Percentiles rank a stretch among this genome's conserved stretches.
phyloP scores from a whole-genome alignment of 2,329 filamentous ascomycete species.

The Cercospora zeina region DNA sequence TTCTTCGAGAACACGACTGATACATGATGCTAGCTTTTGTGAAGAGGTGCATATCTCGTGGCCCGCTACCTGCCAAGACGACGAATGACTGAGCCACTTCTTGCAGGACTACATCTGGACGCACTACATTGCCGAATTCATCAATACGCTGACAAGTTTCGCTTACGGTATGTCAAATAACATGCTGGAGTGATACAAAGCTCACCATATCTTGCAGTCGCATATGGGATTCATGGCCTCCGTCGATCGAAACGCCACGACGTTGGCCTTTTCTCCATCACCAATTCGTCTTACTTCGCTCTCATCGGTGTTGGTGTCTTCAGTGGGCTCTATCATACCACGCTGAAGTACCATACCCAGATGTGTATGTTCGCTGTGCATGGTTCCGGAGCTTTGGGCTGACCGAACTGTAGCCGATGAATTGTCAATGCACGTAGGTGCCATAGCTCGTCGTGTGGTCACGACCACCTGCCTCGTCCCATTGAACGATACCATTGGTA shows the following conservation, averaged over 20 bases:
- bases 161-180: conserved; percentile 27
- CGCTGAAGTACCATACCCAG: conserved; percentile 35
- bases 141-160: conserved; percentile 35
- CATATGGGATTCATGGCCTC: conserved; percentile 33
- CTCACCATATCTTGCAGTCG: conserved; percentile 21
- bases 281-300: conserved; percentile 34
- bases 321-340: conserved; percentile 31
- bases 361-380: conserved; percentile 23
- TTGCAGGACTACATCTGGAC: conserved; percentile 33
- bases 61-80: neutral
- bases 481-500: neutral
- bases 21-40: conserved; percentile 45
- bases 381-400: neutral
- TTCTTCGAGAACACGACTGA: conserved; percentile 7
- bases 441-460: neutral
- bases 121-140: conserved; percentile 33
- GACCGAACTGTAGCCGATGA: conserved; percentile 26
- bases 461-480: neutral
- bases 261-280: conserved; percentile 26
- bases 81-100: neutral
- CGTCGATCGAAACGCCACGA: conserved; percentile 31
- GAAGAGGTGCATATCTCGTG: conserved; percentile 26
- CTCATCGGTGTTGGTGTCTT: conserved; percentile 34
- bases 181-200: neutral
- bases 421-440: conserved; percentile 32